Percentiles rank a stretch among this genome's conserved stretches.
Conservation (phyloP, 495 filamentous ascomycete species). For the Hypoxylon trugodes region DNA sequence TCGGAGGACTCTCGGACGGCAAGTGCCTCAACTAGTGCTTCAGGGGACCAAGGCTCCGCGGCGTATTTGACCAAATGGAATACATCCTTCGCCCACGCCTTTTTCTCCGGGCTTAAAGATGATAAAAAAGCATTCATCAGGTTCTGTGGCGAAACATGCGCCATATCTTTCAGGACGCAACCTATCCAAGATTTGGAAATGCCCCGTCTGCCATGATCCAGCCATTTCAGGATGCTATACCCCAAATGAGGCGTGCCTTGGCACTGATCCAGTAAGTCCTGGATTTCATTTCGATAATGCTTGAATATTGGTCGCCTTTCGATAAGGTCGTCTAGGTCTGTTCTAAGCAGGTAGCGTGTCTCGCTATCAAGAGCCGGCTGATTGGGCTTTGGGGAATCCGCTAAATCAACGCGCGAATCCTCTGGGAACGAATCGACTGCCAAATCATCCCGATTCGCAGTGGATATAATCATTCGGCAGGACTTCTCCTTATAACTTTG, state of each 20-base stretch:
- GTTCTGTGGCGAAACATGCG: not conserved
- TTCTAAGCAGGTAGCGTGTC: not conserved
- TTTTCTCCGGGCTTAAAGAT: not conserved
- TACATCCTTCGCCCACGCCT: not conserved
- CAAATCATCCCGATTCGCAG: not conserved
- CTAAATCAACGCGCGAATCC: not conserved
- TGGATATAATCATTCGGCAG: conserved; percentile 10
- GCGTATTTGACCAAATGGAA: conserved; percentile 24
- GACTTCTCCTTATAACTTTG: conserved; percentile 3
- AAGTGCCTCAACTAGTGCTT: conserved; percentile 11
- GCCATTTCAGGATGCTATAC: conserved; percentile 11
- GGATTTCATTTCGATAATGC: not conserved
- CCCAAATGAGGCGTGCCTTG: not conserved
- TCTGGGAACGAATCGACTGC: not conserved
- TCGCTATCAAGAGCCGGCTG: not conserved
- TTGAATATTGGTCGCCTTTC: not conserved
- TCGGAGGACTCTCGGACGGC: not conserved
- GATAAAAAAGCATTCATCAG: not conserved
- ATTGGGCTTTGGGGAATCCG: not conserved
- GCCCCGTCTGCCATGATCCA: not conserved
- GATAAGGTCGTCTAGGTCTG: not conserved
- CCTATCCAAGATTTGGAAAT: not conserved
- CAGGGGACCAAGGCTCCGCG: conserved; percentile 15
- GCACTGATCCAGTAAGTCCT: not conserved
- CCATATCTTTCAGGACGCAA: not conserved